Percentiles rank a stretch among this genome's conserved stretches.
phyloP scores from a whole-genome alignment of 2,329 filamentous ascomycete genomes.

The Sporothrix humicola region DNA sequence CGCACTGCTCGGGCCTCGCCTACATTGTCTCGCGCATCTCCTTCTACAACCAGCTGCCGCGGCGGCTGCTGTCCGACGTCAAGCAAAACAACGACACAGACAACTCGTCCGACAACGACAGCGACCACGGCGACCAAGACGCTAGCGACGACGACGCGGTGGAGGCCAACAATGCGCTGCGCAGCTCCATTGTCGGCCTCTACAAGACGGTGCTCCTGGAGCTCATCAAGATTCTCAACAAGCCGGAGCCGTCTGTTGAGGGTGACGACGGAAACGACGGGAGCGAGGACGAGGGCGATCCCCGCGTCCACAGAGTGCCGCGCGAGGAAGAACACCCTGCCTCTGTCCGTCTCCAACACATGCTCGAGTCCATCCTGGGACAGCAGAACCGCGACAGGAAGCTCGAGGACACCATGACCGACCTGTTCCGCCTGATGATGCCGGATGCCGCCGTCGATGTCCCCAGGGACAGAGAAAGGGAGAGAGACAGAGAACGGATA shows the following conservation, averaged over 20 bases:
- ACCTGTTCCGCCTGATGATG: slow-evolving; percentile 15
- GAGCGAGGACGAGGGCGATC: too few relatives aligned
- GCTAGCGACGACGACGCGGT: slow-evolving; percentile 7
- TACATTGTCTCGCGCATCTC: slow-evolving; percentile 28
- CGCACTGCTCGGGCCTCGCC: slow-evolving; percentile 20
- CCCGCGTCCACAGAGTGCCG: too few relatives aligned
- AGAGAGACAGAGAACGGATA: background rate
- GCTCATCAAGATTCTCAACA: slow-evolving; percentile 11
- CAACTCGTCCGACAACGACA: too few relatives aligned
- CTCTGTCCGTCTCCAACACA: background rate
- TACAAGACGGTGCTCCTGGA: slow-evolving; percentile 27
- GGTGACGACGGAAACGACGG: too few relatives aligned
- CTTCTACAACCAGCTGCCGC: slow-evolving; percentile 28
- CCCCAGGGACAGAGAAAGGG: background rate
- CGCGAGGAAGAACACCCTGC: background rate
- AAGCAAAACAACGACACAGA: too few relatives aligned
- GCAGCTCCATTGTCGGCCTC: background rate
- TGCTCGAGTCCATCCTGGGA: slow-evolving; percentile 23
- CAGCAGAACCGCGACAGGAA: slow-evolving; percentile 19
- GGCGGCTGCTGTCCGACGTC: background rate
- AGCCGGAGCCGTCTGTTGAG: too few relatives aligned
- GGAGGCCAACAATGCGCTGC: background rate
- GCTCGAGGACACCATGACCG: slow-evolving; percentile 28
- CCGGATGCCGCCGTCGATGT: background rate
- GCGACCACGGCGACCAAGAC: too few relatives aligned